Percentiles rank a stretch among this genome's conserved stretches.
phyloP scores from a whole-genome alignment of 2,329 filamentous ascomycete genomes.

The Talaromyces atroroseus region DNA sequence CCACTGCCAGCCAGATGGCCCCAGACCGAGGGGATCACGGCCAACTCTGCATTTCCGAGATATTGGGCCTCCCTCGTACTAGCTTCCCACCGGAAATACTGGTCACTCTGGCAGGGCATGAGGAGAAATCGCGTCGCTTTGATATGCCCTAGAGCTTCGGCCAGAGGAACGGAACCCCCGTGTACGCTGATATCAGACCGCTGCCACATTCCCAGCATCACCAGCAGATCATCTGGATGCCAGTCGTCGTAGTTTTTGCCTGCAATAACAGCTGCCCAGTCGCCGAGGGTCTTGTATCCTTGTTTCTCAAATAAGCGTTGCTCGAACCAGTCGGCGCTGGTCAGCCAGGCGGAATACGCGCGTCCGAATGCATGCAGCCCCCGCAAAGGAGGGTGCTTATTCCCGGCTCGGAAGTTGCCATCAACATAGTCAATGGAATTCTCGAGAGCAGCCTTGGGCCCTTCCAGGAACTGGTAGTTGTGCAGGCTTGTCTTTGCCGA shows the following conservation, averaged over 20 bases:
- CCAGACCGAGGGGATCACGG: conserved; percentile 28
- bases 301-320: conserved; percentile 34
- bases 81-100: conserved; percentile 31
- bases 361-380: conserved; percentile 43
- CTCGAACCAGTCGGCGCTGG: conserved; percentile 44
- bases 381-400: conserved; percentile 16
- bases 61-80: conserved; percentile 17
- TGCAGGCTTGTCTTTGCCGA: conserved; percentile 44
- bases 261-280: conserved; percentile 29
- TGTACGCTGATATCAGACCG: conserved; percentile 32
- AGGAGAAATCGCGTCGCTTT: conserved; percentile 24
- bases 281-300: conserved; percentile 33
- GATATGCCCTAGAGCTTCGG: conserved; percentile 20
- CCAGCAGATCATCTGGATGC: conserved; percentile 42
- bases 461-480: conserved; percentile 46
- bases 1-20: conserved; percentile 28
- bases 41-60: conserved; percentile 20
- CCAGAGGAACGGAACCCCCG: conserved; percentile 14
- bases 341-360: conserved; percentile 46
- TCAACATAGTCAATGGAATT: conserved; percentile 38
- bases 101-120: conserved; percentile 34
- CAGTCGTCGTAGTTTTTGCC: conserved; percentile 33
- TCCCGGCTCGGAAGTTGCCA: conserved; percentile 23
- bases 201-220: conserved; percentile 44
- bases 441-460: conserved; percentile 40